Evolutionary conservation across 1,139 yeast species (phyloP), one percentile per base, ranked within the genome.

Genomic region (Hansenula lynferdii): DNA sequence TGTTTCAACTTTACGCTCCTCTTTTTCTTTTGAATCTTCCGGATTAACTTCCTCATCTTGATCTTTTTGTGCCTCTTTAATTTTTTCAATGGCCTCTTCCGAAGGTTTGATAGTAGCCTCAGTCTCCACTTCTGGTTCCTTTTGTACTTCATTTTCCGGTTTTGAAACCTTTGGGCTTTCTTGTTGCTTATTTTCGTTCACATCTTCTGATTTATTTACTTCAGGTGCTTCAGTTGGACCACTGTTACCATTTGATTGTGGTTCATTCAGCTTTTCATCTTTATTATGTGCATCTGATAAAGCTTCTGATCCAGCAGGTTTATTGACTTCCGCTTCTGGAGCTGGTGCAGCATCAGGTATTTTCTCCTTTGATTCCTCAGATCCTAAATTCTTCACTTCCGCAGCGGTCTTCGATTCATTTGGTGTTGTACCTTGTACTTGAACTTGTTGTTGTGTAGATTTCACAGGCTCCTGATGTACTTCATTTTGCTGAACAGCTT

Each of bases 1-100:
- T 57, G 83, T 78, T 18, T 85, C 87, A 23, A 83, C 80, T 49
- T 82, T 92, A 12, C 68, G 66, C 5, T 66, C n/a, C n/a, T 31
- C 27, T 8, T 22, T 64, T 41, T n/a, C n/a, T n/a, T 54, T 58
- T 8, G 38, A 29, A 20, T 47, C 43, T 48, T 51, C 25, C 46
- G 38, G 47, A 44, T 38, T 57, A 44, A 35, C 60, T 31, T 58
- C 64, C 24, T 63, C 53, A 29, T 22, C 52, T 24, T 54, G 57
- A 23, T 53, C 51, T 36, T 57, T 58, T 39, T 42, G 33, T 18
- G 69, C 75, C 39, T 70, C 77, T 40, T 67, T 64, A 22, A 67
- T 54, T 27, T 57, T 60, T 42, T 64, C 68, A 31, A 63, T 51
- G 1, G 67, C 66, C 42, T 59, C 67, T 30, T 67, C 71, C 23